A percentile compares a stretch with the other conserved stretches of the same genome.
These are phyloP conservation scores for Microbotryum intermedium DNA, from an alignment of 1,284 basidiomycete genomes.

Conservation along the genomic window DNA sequence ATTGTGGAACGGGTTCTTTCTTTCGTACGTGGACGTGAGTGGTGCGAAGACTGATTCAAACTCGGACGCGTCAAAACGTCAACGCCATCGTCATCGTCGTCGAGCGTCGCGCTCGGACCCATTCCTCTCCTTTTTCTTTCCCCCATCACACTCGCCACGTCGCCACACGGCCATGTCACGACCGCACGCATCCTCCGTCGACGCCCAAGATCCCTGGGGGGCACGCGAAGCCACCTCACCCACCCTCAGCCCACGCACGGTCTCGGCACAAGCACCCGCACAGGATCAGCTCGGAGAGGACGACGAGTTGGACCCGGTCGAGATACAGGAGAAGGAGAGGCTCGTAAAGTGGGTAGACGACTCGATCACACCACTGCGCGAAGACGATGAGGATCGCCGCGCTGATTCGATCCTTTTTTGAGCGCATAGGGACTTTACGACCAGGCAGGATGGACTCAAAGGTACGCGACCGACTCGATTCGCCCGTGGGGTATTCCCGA, in stretches of 20 bases:
- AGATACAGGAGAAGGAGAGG: conserved; percentile 16
- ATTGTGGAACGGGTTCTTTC: conserved; percentile 44
- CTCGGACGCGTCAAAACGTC: no score
- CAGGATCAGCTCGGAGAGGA: not conserved
- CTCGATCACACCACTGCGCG: no score
- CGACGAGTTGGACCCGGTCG: conserved; percentile 6
- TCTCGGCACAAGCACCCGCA: not conserved
- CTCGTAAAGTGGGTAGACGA: conserved; percentile 9
- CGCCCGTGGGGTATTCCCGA: no score
- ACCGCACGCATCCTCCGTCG: conserved; percentile 15
- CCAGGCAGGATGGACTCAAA: conserved; percentile 20
- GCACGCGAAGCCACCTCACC: not conserved
- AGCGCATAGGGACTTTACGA: conserved; percentile 10
- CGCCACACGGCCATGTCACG: not conserved
- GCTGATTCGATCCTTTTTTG: not conserved
- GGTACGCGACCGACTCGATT: conserved; percentile 9
- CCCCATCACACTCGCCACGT: no score
- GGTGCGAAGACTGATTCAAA: conserved; percentile 43
- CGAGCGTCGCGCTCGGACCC: no score
- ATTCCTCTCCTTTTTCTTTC: no score
- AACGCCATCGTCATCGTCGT: no score
- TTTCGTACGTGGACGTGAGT: no score
- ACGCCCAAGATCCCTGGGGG: conserved; percentile 19
- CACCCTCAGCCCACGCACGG: no score
- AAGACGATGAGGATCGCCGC: no score